These are phyloP conservation scores for Nakazawaea ernobii DNA, from an alignment of 805 yeast genomes.

Conservation along the genomic window DNA sequence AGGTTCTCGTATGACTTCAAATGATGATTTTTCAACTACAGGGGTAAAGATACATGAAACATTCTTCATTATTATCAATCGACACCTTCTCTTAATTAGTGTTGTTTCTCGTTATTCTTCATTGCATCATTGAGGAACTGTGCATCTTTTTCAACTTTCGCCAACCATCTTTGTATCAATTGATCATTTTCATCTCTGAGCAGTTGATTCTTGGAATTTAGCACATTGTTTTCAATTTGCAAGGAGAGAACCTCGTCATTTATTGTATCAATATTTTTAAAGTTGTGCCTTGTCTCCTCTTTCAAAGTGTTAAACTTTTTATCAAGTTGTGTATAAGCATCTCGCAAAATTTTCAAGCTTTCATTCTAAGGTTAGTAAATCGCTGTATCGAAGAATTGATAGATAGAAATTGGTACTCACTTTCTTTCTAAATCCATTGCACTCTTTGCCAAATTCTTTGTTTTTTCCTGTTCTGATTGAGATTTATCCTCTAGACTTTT, in stretches of 20 bases:
- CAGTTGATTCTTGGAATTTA: constrained; percentile 26
- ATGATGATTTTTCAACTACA: too few relatives aligned
- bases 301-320: constrained; percentile 16
- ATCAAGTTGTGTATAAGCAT: constrained; percentile 19
- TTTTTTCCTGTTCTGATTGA: not conserved
- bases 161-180: constrained; percentile 38
- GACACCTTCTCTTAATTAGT: constrained; percentile 10
- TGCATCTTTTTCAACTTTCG: constrained; percentile 35
- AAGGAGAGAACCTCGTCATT: constrained; percentile 45
- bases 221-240: constrained; percentile 44
- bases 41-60: too few relatives aligned
- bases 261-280: constrained; percentile 39
- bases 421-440: constrained; percentile 2
- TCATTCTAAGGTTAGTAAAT: not conserved
- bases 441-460: not conserved
- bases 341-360: constrained; percentile 16
- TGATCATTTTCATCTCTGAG: constrained; percentile 32
- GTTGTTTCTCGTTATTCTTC: constrained; percentile 22
- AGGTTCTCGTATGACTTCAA: too few relatives aligned
- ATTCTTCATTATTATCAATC: not conserved
- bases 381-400: not conserved
- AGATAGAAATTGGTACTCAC: not conserved
- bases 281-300: constrained; percentile 31
- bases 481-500: not conserved
- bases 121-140: constrained; percentile 36